phyloP scores from a whole-genome alignment of 257 asterid genomes.

The Euphrasia confusa region DNA sequence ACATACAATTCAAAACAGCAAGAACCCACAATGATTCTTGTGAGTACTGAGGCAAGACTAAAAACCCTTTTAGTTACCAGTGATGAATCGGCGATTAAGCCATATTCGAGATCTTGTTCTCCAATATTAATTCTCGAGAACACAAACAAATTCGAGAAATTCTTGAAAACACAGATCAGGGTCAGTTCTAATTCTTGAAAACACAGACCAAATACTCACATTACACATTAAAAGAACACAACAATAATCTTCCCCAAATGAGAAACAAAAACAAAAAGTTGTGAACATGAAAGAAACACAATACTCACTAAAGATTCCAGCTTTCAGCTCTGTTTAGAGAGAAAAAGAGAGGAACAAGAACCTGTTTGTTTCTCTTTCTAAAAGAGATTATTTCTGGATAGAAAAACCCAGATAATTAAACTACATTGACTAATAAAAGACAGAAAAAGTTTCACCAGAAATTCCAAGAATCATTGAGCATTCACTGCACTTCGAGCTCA shows the following conservation, averaged over 20 bases:
- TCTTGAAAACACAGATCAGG: conserved; percentile 26
- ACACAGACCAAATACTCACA: background rate
- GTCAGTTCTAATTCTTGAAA: background rate
- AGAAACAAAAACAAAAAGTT: background rate
- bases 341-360: background rate
- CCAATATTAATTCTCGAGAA: background rate
- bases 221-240: conserved; percentile 4
- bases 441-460: too few relatives aligned
- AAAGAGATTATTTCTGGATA: too few relatives aligned
- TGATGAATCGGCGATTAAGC: conserved; percentile 1
- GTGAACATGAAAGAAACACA: conserved; percentile 10
- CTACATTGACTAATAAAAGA: too few relatives aligned
- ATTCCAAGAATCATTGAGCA: too few relatives aligned
- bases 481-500: too few relatives aligned
- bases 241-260: conserved; percentile 14
- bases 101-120: conserved; percentile 27
- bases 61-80: background rate
- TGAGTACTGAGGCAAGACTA: too few relatives aligned
- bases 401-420: too few relatives aligned
- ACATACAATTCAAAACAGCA: too few relatives aligned
- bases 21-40: too few relatives aligned
- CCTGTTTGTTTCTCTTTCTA: too few relatives aligned
- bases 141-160: background rate
- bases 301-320: conserved; percentile 38
- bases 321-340: conserved; percentile 4